phyloP scores from a whole-genome alignment of 192 early-diverging fungal genomes.

The Backusella mclennaniae region DNA sequence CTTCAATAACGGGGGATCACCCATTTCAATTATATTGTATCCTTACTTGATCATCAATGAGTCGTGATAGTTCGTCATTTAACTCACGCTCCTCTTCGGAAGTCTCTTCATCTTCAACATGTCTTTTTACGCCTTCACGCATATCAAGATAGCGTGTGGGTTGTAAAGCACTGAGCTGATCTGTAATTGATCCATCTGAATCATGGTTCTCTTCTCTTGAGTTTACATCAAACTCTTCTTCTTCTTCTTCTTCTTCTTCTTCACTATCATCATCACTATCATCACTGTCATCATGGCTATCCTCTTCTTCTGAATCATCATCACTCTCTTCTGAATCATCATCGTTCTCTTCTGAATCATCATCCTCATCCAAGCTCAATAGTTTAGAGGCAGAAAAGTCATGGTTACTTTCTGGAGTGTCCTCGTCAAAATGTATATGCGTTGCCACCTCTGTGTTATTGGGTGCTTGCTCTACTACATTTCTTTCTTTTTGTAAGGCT shows the following conservation, averaged over 20 bases:
- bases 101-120: not conserved
- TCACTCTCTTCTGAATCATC: not conserved
- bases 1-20: no score
- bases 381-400: not conserved
- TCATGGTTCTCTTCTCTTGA: no score
- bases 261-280: no score
- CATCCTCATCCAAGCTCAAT: not conserved
- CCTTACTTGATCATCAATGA: constrained; percentile 14
- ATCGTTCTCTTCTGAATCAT: not conserved
- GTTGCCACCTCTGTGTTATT: not conserved
- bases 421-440: not conserved
- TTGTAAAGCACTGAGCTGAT: not conserved
- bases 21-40: not conserved
- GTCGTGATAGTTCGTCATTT: not conserved
- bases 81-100: constrained; percentile 12
- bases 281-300: not conserved
- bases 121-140: not conserved
- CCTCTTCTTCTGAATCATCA: not conserved
- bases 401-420: not conserved
- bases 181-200: not conserved
- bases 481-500: not conserved
- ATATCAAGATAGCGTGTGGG: not conserved
- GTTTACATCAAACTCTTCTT: not conserved
- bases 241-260: not conserved
- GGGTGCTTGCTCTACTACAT: not conserved